Base-by-base conservation (phyloP, 495 filamentous ascomycete genomes). In the Daldinia loculata region DNA sequence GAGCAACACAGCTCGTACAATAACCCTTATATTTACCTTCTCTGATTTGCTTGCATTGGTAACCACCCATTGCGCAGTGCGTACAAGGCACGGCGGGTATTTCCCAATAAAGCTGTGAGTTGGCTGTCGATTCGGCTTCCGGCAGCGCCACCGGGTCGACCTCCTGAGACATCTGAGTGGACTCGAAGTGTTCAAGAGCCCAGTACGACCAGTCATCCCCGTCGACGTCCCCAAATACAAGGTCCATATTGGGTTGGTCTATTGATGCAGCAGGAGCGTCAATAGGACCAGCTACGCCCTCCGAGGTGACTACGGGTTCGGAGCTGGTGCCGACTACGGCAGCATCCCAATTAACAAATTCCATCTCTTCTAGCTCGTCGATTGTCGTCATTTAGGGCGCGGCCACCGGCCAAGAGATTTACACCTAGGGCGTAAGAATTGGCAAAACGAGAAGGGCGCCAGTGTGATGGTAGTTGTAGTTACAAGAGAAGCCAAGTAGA, bases 1-100 rank as follows among this genome's bases (percentile, higher is more conserved):
- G 83, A 24, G 91, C 91, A 69, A 91, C 89, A 75, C 93, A 96
- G 68, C 90, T 89, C 3, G 91, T 93, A 79, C 93, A 96, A 27
- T 86, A 87, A 61, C 85, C 86, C 70, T 87, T 86, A 76, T 90
- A 86, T 61, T 85, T 84, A 80, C 90, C 90, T 75, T 91, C 85
- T 38, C 85, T 85, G 43, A 91, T 88, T 55, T 89, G 81, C 78
- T 93, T 93, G 83, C 92, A 96, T 67, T 93, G 85, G 61, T 94
- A 87, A 24, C 88, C 83, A 79, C 86, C 88, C 12, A 83, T 78
- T 36, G 84, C 82, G 77, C 93, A 96, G 69, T 93, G 90, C 27
- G 89, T 85, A 79, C 92, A 96, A 50, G 91, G 87, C 64, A 74
- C 75, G 19, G 80, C 73, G 4, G 78, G 77, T 19, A 72, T 76